phyloP scores from a whole-genome alignment of 495 filamentous ascomycete genomes.

The Halenospora varia region DNA sequence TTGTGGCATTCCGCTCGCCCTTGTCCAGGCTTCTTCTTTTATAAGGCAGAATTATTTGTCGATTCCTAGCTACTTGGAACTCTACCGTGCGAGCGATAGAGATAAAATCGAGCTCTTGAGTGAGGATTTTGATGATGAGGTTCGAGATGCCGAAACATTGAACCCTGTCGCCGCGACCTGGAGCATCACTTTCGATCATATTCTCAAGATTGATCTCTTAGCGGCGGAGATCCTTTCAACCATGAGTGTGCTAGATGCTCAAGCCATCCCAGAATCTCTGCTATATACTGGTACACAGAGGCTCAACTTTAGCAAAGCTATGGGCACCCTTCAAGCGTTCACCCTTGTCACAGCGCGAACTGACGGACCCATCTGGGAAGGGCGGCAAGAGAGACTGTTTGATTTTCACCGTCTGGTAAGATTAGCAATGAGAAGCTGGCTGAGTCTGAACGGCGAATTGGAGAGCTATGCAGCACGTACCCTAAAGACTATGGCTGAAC shows the following conservation, averaged over 20 bases:
- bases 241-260: slow-evolving; percentile 36
- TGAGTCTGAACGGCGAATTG: no score
- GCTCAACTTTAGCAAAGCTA: no score
- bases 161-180: slow-evolving; percentile 43
- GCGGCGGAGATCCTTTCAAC: slow-evolving; percentile 37
- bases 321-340: no score
- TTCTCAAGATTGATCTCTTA: slow-evolving; percentile 25
- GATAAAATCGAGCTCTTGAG: slow-evolving; percentile 35
- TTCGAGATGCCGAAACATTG: slow-evolving; percentile 28
- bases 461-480: no score
- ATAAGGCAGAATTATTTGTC: slow-evolving; percentile 6
- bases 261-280: slow-evolving; percentile 23
- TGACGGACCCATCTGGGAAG: no score
- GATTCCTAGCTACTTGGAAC: slow-evolving; percentile 29
- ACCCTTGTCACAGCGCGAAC: slow-evolving; percentile 2
- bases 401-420: no score
- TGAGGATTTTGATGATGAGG: slow-evolving; percentile 38
- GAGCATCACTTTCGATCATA: slow-evolving; percentile 45
- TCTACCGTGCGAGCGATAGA: slow-evolving; percentile 32
- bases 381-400: no score
- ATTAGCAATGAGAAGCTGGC: no score
- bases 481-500: no score
- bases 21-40: slow-evolving; percentile 27
- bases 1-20: slow-evolving; percentile 30
- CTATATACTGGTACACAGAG: not conserved